Evolutionary conservation across 2,329 filamentous ascomycete genomes (phyloP).

Genomic region (Penicillium glabrum): DNA sequence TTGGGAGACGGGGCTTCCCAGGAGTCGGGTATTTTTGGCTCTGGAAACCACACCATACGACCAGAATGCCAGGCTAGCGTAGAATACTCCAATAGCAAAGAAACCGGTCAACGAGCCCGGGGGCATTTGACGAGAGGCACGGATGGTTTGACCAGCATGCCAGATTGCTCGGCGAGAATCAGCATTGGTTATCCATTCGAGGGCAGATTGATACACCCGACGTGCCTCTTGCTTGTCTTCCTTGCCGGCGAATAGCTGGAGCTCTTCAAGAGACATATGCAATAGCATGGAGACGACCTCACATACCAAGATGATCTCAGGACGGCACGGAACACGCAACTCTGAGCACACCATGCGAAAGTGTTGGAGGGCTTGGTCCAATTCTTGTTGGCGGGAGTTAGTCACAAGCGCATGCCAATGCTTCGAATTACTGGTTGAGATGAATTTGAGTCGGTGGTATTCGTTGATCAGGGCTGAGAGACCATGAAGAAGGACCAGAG

Average conservation of each 20-base stretch:
- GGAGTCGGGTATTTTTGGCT: slow-evolving; percentile 37
- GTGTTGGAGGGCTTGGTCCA: slow-evolving; percentile 58
- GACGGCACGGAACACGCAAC: slow-evolving; percentile 10
- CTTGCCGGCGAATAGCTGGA: slow-evolving; percentile 47
- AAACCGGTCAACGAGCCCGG: slow-evolving; percentile 62
- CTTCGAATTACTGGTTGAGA: slow-evolving; percentile 43
- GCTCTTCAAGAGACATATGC: slow-evolving; percentile 44
- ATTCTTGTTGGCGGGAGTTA: slow-evolving; percentile 60
- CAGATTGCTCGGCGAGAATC: slow-evolving; percentile 52
- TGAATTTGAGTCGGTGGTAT: slow-evolving; percentile 55
- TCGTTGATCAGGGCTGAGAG: slow-evolving; percentile 68
- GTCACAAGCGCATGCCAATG: slow-evolving; percentile 49
- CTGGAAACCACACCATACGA: slow-evolving; percentile 62
- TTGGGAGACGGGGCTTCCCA: slow-evolving; percentile 21
- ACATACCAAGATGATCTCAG: slow-evolving; percentile 33
- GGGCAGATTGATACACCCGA: slow-evolving; percentile 32
- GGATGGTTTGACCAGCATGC: slow-evolving; percentile 67
- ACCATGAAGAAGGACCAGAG: slow-evolving; percentile 63
- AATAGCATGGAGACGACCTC: slow-evolving; percentile 39
- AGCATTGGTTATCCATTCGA: slow-evolving; percentile 39
- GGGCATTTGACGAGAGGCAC: slow-evolving; percentile 58
- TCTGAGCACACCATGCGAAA: slow-evolving; percentile 42
- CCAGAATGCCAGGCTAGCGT: slow-evolving; percentile 69
- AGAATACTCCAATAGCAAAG: slow-evolving; percentile 67
- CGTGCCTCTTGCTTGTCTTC: slow-evolving; percentile 42